These are phyloP conservation scores for Aspergillus neoniger DNA, from an alignment of 2,329 filamentous ascomycete genomes.

Conservation along the genomic window DNA sequence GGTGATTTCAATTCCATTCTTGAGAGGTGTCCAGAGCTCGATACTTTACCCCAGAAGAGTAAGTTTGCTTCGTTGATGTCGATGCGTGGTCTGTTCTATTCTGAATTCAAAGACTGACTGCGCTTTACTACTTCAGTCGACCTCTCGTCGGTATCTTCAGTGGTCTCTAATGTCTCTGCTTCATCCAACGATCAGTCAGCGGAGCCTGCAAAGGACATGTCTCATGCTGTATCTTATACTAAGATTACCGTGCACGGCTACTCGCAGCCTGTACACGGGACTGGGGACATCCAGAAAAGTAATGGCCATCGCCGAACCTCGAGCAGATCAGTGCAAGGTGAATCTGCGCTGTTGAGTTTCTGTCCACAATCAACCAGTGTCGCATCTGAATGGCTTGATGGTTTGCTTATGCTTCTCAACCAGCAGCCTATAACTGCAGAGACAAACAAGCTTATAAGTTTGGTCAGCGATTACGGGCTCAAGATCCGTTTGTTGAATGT, in stretches of 20 bases:
- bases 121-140: conserved; percentile 60
- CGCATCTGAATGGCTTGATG: conserved; percentile 96
- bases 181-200: conserved; percentile 54
- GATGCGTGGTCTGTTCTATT: background rate
- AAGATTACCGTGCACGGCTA: conserved; percentile 92
- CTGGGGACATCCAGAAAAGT: conserved; percentile 39
- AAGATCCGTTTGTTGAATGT: conserved; percentile 93
- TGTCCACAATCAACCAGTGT: conserved; percentile 77
- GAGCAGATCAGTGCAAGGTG: conserved; percentile 51
- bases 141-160: conserved; percentile 82
- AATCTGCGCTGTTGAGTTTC: conserved; percentile 77
- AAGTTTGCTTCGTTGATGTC: conserved; percentile 28
- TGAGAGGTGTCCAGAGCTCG: conserved; percentile 67
- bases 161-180: conserved; percentile 87
- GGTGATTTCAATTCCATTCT: conserved; percentile 74
- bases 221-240: conserved; percentile 55
- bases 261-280: conserved; percentile 33
- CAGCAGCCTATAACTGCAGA: conserved; percentile 97
- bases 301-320: conserved; percentile 34
- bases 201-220: conserved; percentile 49
- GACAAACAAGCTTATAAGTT: conserved; percentile 82
- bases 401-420: conserved; percentile 88
- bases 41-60: conserved; percentile 73
- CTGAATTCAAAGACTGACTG: conserved; percentile 2
- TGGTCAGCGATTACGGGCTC: conserved; percentile 86